Conservation (phyloP, 2,329 filamentous ascomycete species). For the Graphilbum fragrans region DNA sequence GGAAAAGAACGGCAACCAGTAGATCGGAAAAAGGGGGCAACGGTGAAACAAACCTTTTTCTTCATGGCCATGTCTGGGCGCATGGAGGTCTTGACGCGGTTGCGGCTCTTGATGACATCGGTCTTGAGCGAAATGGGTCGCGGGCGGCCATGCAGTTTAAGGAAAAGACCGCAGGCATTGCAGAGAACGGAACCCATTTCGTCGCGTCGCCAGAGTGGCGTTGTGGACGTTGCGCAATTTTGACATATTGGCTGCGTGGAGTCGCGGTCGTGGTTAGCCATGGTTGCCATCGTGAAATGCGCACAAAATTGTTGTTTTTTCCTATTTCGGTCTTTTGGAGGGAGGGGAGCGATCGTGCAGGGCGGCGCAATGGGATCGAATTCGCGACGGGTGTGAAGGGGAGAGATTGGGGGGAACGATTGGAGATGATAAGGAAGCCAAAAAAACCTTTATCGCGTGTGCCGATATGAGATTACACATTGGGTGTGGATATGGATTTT, state of each 20-base stretch:
- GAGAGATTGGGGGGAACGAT: conserved; percentile 5
- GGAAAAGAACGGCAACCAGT: background rate
- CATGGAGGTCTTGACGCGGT: conserved; percentile 77
- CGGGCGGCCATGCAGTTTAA: conserved; percentile 89
- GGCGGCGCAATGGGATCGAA: background rate
- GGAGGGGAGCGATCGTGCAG: background rate
- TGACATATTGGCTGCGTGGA: conserved; percentile 83
- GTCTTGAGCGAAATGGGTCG: conserved; percentile 96
- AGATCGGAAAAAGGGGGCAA: conserved; percentile 1
- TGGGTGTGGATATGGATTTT: conserved; percentile 6
- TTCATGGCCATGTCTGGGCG: conserved; percentile 66
- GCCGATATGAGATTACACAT: conserved; percentile 13
- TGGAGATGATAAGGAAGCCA: conserved; percentile 12
- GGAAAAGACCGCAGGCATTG: conserved; percentile 95
- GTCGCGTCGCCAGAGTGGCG: conserved; percentile 93
- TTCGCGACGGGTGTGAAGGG: conserved; percentile 7
- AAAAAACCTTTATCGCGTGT: conserved; percentile 13
- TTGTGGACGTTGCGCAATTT: conserved; percentile 92
- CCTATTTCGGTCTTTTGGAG: background rate
- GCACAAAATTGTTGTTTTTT: background rate
- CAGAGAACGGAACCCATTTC: conserved; percentile 91
- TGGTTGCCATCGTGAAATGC: conserved; percentile 33
- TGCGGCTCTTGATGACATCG: conserved; percentile 98
- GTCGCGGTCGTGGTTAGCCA: conserved; percentile 43
- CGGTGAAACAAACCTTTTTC: conserved; percentile 55